Conservation (phyloP, 1,139 yeast genomes). For the Pichia sp. region DNA sequence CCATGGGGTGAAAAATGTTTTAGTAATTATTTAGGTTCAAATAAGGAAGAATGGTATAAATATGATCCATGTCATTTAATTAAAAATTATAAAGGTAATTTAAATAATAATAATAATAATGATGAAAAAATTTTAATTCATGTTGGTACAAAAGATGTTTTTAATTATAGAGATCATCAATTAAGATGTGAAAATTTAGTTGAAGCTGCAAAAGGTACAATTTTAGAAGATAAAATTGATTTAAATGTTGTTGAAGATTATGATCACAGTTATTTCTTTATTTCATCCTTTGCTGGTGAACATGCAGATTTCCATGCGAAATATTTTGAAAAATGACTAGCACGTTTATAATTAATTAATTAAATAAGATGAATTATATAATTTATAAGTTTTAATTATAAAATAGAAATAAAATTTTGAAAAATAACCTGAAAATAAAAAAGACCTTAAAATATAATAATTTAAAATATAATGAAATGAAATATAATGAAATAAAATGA, state of each 20-base stretch:
- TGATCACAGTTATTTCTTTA: slow-evolving; percentile 87
- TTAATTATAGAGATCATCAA: slow-evolving; percentile 56
- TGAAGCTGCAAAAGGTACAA: slow-evolving; percentile 53
- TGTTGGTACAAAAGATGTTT: slow-evolving; percentile 73
- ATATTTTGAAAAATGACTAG: slow-evolving; percentile 1
- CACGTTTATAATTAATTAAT: no score
- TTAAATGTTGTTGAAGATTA: slow-evolving; percentile 71
- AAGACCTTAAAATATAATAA: no score
- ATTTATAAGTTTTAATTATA: no score
- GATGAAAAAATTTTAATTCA: slow-evolving; percentile 61
- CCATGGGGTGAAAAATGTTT: slow-evolving; percentile 90
- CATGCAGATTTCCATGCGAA: slow-evolving; percentile 77
- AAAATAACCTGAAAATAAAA: no score
- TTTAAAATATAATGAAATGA: no score
- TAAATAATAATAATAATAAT: slow-evolving; percentile 22
- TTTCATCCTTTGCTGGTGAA: slow-evolving; percentile 72
- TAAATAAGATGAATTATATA: no score
- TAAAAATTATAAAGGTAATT: slow-evolving; percentile 35
- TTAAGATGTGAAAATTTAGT: slow-evolving; percentile 71
- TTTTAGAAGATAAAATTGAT: slow-evolving; percentile 54
- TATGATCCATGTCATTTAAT: slow-evolving; percentile 82
- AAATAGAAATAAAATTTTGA: no score
- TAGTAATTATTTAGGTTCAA: slow-evolving; percentile 64
- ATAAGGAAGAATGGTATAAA: slow-evolving; percentile 53
- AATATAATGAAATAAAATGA: no score